Percentiles rank a stretch among this genome's conserved stretches.
Evolutionary conservation across 345 rosid species (phyloP).

Genomic region (Corchorus olitorius): DNA sequence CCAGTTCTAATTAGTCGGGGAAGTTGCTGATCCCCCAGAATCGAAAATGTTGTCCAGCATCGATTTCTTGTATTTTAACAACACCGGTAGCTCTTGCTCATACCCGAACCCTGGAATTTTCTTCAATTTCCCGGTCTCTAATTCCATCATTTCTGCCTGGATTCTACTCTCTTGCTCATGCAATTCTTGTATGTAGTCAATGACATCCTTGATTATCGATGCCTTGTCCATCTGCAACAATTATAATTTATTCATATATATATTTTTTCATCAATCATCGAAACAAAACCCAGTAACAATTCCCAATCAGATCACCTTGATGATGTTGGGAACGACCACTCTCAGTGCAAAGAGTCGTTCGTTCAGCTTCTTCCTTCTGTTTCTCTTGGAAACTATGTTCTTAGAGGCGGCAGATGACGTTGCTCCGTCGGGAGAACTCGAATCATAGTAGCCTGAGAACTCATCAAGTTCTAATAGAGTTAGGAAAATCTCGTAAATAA

Average conservation of each 20-base stretch:
- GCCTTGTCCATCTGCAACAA: constrained; percentile 92
- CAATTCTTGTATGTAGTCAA: constrained; percentile 79
- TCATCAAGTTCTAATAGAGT: no score
- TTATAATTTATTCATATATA: neutral
- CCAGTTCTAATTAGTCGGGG: constrained; percentile 40
- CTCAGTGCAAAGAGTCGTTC: constrained; percentile 87
- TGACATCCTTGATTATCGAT: constrained; percentile 95
- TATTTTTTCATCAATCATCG: no score
- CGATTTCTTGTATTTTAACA: constrained; percentile 75
- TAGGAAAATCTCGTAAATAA: no score
- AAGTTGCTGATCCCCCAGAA: constrained; percentile 38
- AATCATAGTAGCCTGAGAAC: constrained; percentile 71
- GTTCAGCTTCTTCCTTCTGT: constrained; percentile 85
- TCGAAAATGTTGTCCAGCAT: constrained; percentile 43
- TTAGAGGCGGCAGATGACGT: constrained; percentile 79
- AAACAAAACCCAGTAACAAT: no score
- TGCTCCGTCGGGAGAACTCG: constrained; percentile 93
- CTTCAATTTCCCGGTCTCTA: constrained; percentile 56
- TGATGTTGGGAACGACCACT: constrained; percentile 92
- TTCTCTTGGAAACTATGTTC: constrained; percentile 88
- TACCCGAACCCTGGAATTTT: constrained; percentile 43
- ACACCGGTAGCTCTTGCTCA: constrained; percentile 58
- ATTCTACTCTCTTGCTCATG: constrained; percentile 78
- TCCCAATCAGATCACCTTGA: constrained; percentile 49
- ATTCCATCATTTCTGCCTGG: constrained; percentile 67